Evolutionary conservation across 768 basidiomycete genomes (phyloP), one percentile per base, ranked within the genome.

Genomic region (Trametes elegans): DNA sequence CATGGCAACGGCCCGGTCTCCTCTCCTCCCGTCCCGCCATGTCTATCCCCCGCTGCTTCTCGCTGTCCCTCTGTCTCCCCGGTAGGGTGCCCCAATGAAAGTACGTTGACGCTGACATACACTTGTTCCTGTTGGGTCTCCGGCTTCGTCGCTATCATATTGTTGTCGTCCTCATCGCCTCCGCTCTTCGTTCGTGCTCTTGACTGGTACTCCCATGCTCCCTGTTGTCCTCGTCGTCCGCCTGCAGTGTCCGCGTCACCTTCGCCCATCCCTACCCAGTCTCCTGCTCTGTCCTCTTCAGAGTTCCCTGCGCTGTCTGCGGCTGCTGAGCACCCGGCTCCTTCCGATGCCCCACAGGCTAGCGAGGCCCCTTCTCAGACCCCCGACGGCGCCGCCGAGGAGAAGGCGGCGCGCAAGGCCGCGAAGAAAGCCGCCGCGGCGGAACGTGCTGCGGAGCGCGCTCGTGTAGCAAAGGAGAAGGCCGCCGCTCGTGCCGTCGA

Each of bases 251-350:
- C 62, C 14, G 47, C 60, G 18, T 57, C 55, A 23, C 52, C 62
- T 8, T 63, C 61, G 19, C 57, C 57, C 42, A 48, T 68, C 41
- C 74, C 79, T 47, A 71, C 76, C 56, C 74, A 73, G 31, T 73
- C 77, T 52, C 77, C 76, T 47, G 68, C 71, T 43, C 66, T 90
- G 51, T 88, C 88, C 58, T 73, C 82, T 35, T 73, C 80, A 66
- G 90, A 92, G 69, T 92, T 92, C 68, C 90, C 89, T 49, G 87
- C 88, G 32, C 75, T 92, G 56, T 71, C 78, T 59, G 74, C 52
- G 46, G 48, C 66, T 58, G 72, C 59, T 38, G 67, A 68, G 60
- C 61, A 65, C 52, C 51, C 60, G 19, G 49, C 64, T 55, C 61
- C 62, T 35, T 51, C 53, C 45, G 66, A 68, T 27, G 53, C 35